phyloP scores from a whole-genome alignment of 1,284 basidiomycete genomes.

The Exobasidium cylindrosporum region DNA sequence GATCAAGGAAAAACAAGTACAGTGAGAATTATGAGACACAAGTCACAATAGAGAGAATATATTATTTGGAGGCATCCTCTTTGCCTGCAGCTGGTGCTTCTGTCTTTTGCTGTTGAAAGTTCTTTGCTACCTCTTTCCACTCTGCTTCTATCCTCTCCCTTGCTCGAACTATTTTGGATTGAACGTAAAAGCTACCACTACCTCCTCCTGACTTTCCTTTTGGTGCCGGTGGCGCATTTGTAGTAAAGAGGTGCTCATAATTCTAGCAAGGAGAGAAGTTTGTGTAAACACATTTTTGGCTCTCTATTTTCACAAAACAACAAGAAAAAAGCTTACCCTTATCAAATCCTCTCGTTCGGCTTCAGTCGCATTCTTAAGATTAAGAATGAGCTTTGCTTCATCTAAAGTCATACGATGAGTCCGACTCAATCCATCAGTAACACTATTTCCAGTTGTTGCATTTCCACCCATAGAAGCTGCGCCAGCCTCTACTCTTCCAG shows the following conservation, averaged over 20 bases:
- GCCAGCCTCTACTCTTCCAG: conserved; percentile 70
- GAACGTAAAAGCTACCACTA: conserved; percentile 66
- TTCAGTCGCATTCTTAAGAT: conserved; percentile 59
- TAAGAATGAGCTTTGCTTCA: conserved; percentile 90
- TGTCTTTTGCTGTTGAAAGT: conserved; percentile 8
- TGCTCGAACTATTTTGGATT: conserved; percentile 92
- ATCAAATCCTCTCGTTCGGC: conserved; percentile 19
- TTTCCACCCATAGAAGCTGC: conserved; percentile 60
- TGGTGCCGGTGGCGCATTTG: conserved; percentile 61
- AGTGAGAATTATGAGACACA: not conserved
- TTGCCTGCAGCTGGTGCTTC: conserved; percentile 8
- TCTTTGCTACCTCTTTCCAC: conserved; percentile 40
- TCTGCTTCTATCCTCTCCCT: conserved; percentile 91
- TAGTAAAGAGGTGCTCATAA: conserved; percentile 91
- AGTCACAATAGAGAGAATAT: too few relatives aligned
- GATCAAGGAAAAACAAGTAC: not conserved
- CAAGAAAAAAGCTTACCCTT: not conserved
- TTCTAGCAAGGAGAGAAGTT: conserved; percentile 61
- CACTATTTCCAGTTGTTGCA: conserved; percentile 44
- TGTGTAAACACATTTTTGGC: conserved; percentile 1
- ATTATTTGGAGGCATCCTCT: not conserved
- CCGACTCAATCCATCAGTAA: conserved; percentile 58
- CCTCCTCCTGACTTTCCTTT: conserved; percentile 51
- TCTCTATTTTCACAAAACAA: not conserved
- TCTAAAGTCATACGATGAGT: conserved; percentile 91